Percentiles rank a stretch among this genome's conserved stretches.
These are phyloP conservation scores for Nakazawaea holstii DNA, from an alignment of 805 yeast species.

Conservation along the genomic window DNA sequence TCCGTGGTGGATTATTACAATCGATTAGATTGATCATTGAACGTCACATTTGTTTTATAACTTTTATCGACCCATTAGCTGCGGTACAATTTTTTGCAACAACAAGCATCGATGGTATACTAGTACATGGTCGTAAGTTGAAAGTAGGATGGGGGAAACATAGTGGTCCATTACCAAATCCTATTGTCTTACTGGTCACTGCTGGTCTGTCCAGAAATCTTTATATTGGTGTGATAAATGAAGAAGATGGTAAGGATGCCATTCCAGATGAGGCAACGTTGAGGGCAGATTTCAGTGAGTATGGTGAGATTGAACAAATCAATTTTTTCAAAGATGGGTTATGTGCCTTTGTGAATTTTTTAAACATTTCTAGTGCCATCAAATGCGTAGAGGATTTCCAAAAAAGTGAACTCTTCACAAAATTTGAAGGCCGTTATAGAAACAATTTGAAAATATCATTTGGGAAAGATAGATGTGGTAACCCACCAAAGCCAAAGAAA, in stretches of 20 bases:
- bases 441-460: conserved; percentile 51
- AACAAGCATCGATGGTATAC: conserved; percentile 52
- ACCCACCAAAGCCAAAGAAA: conserved; percentile 49
- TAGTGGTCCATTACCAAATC: conserved; percentile 55
- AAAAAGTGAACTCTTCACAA: conserved; percentile 29
- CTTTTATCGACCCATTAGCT: conserved; percentile 58
- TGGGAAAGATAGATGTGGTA: conserved; percentile 81
- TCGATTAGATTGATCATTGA: conserved; percentile 44
- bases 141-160: conserved; percentile 72
- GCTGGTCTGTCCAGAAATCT: conserved; percentile 76
- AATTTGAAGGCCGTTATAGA: conserved; percentile 40
- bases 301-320: conserved; percentile 74
- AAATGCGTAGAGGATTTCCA: conserved; percentile 57
- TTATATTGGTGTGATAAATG: conserved; percentile 56
- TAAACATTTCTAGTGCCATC: conserved; percentile 59
- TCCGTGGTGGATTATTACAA: conserved; percentile 75
- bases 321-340: conserved; percentile 63
- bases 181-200: conserved; percentile 57
- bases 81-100: conserved; percentile 65
- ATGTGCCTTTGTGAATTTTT: conserved; percentile 72
- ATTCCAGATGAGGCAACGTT: conserved; percentile 45
- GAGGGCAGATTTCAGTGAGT: conserved; percentile 53
- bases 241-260: conserved; percentile 24
- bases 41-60: conserved; percentile 60
- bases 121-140: conserved; percentile 55